A percentile compares a stretch with the other conserved stretches of the same genome.
phyloP scores from a whole-genome alignment of 225 moss, liverwort and hornwort genomes.

The Antitrichia curtipendula region DNA sequence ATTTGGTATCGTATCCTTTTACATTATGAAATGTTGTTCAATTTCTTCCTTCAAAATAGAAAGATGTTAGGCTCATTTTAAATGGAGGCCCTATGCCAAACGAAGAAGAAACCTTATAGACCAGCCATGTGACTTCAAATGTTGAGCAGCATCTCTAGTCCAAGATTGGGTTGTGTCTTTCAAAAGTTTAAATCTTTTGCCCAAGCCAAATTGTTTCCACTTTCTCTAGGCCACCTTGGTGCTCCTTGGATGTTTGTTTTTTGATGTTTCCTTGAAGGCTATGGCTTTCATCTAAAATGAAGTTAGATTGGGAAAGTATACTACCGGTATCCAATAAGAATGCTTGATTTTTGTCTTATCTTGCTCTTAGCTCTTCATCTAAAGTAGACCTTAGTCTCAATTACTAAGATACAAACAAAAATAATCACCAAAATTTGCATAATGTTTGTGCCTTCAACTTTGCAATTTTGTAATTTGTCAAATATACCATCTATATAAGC shows the following conservation, averaged over 20 bases:
- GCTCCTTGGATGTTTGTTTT: accelerated
- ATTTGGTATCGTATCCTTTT: too few species aligned
- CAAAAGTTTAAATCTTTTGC: background rate
- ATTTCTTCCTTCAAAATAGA: background rate
- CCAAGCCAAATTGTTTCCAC: background rate
- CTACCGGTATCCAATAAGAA: too few species aligned
- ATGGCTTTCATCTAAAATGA: background rate
- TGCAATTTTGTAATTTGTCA: background rate
- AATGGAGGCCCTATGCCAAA: background rate
- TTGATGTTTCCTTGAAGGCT: background rate
- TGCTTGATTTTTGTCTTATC: accelerated
- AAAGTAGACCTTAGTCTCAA: background rate
- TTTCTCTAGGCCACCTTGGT: background rate
- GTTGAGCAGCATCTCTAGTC: background rate
- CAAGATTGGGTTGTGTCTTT: background rate
- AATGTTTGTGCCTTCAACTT: accelerated
- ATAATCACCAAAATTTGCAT: background rate
- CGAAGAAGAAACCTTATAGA: background rate
- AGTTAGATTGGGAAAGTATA: background rate
- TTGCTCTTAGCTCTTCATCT: background rate
- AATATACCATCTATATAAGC: too few species aligned
- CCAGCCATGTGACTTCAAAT: background rate
- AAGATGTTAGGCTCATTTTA: too few species aligned
- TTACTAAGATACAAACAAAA: background rate
- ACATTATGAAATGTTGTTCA: background rate